phyloP scores from a whole-genome alignment of 139 green algal species.

The Tetradesmus obliquus region DNA sequence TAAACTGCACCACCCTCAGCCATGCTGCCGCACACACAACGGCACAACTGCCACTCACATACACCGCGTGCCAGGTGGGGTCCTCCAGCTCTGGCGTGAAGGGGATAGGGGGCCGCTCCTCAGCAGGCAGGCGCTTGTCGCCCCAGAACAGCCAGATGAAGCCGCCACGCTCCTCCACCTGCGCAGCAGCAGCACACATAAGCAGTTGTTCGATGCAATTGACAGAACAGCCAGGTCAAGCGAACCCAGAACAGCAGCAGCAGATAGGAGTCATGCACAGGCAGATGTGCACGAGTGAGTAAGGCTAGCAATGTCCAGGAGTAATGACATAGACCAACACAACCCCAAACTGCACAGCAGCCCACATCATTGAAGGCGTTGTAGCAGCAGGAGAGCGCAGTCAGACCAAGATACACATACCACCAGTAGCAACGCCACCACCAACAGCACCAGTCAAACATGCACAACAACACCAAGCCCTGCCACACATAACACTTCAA shows the following conservation, averaged over 20 bases:
- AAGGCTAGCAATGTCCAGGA: no score
- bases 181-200: not conserved
- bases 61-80: constrained; percentile 78
- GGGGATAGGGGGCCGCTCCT: constrained; percentile 85
- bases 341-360: no score
- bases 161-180: constrained; percentile 66
- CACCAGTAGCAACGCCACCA: not conserved
- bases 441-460: not conserved
- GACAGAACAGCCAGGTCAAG: no score
- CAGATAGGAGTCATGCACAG: no score
- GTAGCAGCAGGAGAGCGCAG: not conserved
- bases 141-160: constrained; percentile 92
- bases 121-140: constrained; percentile 64
- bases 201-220: not conserved
- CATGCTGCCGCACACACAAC: not conserved
- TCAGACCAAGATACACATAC: not conserved
- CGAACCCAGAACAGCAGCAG: no score
- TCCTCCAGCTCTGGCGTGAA: constrained; percentile 80
- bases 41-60: constrained; percentile 55
- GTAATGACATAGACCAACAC: no score
- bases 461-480: not conserved
- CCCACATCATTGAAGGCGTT: no score
- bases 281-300: no score
- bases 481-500: not conserved
- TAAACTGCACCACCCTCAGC: constrained; percentile 40